These are phyloP conservation scores for Poa annua DNA, from an alignment of 176 grass and related monocot genomes.

Conservation along the genomic window DNA sequence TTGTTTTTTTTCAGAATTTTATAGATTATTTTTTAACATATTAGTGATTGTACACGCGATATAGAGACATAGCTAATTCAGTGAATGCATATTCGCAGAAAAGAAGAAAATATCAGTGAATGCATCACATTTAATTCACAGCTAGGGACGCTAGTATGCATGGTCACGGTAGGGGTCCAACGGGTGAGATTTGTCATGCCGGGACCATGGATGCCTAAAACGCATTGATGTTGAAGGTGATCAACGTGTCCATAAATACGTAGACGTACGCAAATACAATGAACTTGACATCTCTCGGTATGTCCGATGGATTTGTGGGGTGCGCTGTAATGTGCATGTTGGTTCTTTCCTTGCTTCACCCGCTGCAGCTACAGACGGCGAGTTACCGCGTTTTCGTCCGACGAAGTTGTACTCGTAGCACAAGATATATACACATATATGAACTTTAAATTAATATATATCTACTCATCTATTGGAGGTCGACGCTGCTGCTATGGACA, in stretches of 20 bases:
- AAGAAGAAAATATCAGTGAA: too few species aligned
- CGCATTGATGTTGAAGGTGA: constrained; percentile 27
- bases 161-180: constrained; percentile 35
- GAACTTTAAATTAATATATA: too few species aligned
- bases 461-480: too few species aligned
- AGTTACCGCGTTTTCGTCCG: neutral
- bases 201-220: constrained; percentile 35
- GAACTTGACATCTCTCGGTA: constrained; percentile 28
- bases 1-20: too few species aligned
- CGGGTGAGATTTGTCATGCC: neutral
- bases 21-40: too few species aligned
- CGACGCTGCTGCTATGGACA: too few species aligned
- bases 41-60: too few species aligned
- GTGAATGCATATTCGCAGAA: neutral
- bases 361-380: neutral
- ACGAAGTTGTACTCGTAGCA: too few species aligned
- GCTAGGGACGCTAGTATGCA: neutral
- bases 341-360: neutral
- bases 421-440: too few species aligned
- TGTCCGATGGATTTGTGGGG: constrained; percentile 33
- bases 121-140: neutral
- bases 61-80: neutral
- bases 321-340: too few species aligned
- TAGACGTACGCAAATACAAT: neutral
- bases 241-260: neutral